A percentile compares a stretch with the other conserved stretches of the same genome.
These are phyloP conservation scores for Aspergillus tubingensis DNA, from an alignment of 2,329 filamentous ascomycete species.

Conservation along the genomic window DNA sequence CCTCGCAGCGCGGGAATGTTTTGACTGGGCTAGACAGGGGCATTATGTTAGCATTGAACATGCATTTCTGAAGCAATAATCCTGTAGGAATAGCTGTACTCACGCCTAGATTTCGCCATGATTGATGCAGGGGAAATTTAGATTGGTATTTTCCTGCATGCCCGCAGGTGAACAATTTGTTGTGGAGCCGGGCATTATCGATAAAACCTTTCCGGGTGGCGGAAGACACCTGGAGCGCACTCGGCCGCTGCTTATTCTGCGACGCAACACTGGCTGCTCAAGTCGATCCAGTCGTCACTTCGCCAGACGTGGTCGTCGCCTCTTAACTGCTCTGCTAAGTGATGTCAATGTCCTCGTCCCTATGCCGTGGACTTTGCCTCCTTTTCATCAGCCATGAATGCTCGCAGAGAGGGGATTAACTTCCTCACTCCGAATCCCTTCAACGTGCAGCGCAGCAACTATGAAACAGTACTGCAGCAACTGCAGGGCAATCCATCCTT, in stretches of 20 bases:
- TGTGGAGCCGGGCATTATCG: slow-evolving; percentile 39
- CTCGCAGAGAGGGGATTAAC: slow-evolving; percentile 34
- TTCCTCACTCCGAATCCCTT: slow-evolving; percentile 33
- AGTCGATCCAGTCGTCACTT: neutral
- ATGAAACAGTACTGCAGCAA: slow-evolving; percentile 36
- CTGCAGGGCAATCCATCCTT: slow-evolving; percentile 32
- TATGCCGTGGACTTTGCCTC: slow-evolving; percentile 22
- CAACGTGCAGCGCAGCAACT: slow-evolving; percentile 28
- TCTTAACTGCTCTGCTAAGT: slow-evolving; percentile 13
- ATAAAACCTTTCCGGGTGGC: slow-evolving; percentile 38
- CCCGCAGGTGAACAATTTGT: slow-evolving; percentile 20
- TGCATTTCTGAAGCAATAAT: neutral
- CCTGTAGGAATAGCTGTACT: slow-evolving; percentile 14
- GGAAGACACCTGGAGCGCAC: slow-evolving; percentile 30
- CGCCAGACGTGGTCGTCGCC: slow-evolving; percentile 14
- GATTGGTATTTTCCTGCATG: slow-evolving; percentile 4
- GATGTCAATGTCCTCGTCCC: slow-evolving; percentile 15
- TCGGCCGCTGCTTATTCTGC: slow-evolving; percentile 18
- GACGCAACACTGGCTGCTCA: slow-evolving; percentile 9
- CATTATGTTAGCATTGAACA: slow-evolving; percentile 13
- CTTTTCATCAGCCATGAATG: slow-evolving; percentile 37
- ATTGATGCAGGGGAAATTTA: slow-evolving; percentile 17
- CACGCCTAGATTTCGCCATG: slow-evolving; percentile 45
- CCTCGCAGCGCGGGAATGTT: slow-evolving; percentile 61
- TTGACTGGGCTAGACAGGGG: slow-evolving; percentile 48